Evolutionary conservation across 2,329 filamentous ascomycete species (phyloP).

Genomic region (Helminthosporium solani): DNA sequence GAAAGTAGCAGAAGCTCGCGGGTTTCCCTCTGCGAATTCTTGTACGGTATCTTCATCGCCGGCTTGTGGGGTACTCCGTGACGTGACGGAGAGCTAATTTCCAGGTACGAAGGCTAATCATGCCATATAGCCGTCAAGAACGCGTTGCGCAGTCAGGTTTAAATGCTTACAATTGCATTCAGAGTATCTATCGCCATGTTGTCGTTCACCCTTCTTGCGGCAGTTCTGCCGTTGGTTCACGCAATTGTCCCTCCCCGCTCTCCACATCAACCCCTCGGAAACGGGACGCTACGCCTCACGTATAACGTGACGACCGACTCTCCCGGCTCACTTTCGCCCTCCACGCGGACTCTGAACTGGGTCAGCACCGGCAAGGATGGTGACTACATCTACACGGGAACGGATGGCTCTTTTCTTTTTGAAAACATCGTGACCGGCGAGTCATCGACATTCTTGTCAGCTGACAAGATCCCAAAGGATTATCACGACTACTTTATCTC

Average conservation of each 20-base stretch:
- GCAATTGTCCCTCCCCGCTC: slow-evolving; percentile 54
- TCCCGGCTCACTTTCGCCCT: slow-evolving; percentile 43
- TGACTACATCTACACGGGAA: slow-evolving; percentile 57
- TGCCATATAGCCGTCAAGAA: neutral
- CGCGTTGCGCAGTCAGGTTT: neutral
- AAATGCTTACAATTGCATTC: neutral
- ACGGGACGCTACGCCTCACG: slow-evolving; percentile 57
- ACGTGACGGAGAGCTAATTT: neutral
- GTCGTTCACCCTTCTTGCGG: slow-evolving; percentile 28
- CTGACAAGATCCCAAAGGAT: slow-evolving; percentile 58
- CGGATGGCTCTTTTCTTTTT: slow-evolving; percentile 58
- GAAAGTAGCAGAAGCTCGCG: neutral
- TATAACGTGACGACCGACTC: slow-evolving; percentile 61
- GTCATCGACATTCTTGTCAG: slow-evolving; percentile 58
- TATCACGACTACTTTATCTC: slow-evolving; percentile 63
- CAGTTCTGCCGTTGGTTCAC: slow-evolving; percentile 28
- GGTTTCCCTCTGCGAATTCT: neutral
- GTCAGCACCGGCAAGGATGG: slow-evolving; percentile 61
- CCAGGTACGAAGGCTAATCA: neutral
- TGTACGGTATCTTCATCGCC: slow-evolving; percentile 1
- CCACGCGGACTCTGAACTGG: slow-evolving; percentile 56
- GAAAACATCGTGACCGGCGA: slow-evolving; percentile 62
- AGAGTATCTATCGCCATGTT: slow-evolving; percentile 25
- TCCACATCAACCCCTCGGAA: slow-evolving; percentile 57
- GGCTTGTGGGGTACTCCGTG: neutral